These are phyloP conservation scores for Trichodelitschia bisporula DNA, from an alignment of 495 filamentous ascomycete species.

Conservation along the genomic window DNA sequence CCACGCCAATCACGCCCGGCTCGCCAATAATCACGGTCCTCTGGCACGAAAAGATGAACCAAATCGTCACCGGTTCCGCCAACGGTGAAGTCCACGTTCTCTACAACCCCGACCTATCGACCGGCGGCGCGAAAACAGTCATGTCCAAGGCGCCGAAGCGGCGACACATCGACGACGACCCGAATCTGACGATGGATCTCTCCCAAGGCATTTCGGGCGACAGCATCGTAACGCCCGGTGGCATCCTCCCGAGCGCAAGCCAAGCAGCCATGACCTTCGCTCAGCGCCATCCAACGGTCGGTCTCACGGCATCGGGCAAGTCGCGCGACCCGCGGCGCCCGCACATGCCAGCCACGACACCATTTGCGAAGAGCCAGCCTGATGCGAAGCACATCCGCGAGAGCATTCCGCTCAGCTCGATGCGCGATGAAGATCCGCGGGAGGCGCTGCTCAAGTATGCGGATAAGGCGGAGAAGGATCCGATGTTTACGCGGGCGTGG, in stretches of 20 bases:
- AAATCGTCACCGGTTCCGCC: conserved; percentile 82
- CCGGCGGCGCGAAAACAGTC: conserved; percentile 57
- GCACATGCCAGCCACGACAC: conserved; percentile 60
- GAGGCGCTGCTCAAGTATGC: conserved; percentile 91
- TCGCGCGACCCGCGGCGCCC: conserved; percentile 59
- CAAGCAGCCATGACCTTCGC: conserved; percentile 26
- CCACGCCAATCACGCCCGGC: conserved; percentile 65
- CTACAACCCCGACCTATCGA: conserved; percentile 65
- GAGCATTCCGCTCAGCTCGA: conserved; percentile 69
- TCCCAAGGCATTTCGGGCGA: conserved; percentile 61
- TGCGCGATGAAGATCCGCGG: conserved; percentile 91
- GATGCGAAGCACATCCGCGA: conserved; percentile 75
- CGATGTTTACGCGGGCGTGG: conserved; percentile 84
- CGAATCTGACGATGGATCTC: conserved; percentile 59
- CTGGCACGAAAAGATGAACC: conserved; percentile 89
- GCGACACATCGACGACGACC: conserved; percentile 83
- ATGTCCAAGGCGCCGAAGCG: conserved; percentile 88
- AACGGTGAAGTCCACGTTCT: conserved; percentile 75
- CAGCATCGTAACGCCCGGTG: conserved; percentile 44
- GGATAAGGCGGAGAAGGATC: conserved; percentile 78
- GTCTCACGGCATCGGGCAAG: conserved; percentile 56
- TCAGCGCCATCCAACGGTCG: conserved; percentile 45
- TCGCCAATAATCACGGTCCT: conserved; percentile 59
- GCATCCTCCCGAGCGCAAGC: conserved; percentile 20
- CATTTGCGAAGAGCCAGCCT: conserved; percentile 75